Percentiles rank a stretch among this genome's conserved stretches.
Evolutionary conservation across 768 basidiomycete species (phyloP).

Genomic region (Mycena amicta): DNA sequence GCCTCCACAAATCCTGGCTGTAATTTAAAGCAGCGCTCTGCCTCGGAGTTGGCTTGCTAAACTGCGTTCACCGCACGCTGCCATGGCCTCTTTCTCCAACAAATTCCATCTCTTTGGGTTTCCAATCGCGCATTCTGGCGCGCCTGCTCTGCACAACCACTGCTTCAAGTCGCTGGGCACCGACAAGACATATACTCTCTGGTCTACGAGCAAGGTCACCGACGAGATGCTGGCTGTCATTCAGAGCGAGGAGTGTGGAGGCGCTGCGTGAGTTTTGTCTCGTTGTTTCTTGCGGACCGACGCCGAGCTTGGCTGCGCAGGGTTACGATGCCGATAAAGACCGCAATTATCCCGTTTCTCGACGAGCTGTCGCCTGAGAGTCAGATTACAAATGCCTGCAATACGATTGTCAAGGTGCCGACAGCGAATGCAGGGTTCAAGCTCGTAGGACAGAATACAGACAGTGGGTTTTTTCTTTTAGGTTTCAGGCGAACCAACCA

Average conservation of each 20-base stretch:
- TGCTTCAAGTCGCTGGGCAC: slow-evolving; percentile 29
- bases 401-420: slow-evolving; percentile 39
- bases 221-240: slow-evolving; percentile 30
- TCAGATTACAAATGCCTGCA: slow-evolving; percentile 34
- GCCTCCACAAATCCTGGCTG: too few species aligned
- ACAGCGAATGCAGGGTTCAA: slow-evolving; percentile 25
- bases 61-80: slow-evolving; percentile 34
- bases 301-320: slow-evolving; percentile 11
- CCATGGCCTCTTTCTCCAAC: slow-evolving; percentile 33
- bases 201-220: slow-evolving; percentile 37
- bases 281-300: background rate
- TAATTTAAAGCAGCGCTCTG: too few species aligned
- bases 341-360: slow-evolving; percentile 34
- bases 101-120: slow-evolving; percentile 38
- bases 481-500: background rate
- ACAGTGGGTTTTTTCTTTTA: slow-evolving; percentile 25
- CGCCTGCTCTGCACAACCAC: slow-evolving; percentile 35
- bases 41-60: too few species aligned
- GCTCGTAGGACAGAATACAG: slow-evolving; percentile 40
- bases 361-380: slow-evolving; percentile 37
- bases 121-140: slow-evolving; percentile 38
- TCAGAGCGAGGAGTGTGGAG: slow-evolving; percentile 30
- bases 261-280: slow-evolving; percentile 31
- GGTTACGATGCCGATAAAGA: slow-evolving; percentile 41
- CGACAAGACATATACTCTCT: slow-evolving; percentile 30